Evolutionary conservation across 345 rosid species (phyloP), one percentile per base, ranked within the genome.

Genomic region (Salix koriyanagi): DNA sequence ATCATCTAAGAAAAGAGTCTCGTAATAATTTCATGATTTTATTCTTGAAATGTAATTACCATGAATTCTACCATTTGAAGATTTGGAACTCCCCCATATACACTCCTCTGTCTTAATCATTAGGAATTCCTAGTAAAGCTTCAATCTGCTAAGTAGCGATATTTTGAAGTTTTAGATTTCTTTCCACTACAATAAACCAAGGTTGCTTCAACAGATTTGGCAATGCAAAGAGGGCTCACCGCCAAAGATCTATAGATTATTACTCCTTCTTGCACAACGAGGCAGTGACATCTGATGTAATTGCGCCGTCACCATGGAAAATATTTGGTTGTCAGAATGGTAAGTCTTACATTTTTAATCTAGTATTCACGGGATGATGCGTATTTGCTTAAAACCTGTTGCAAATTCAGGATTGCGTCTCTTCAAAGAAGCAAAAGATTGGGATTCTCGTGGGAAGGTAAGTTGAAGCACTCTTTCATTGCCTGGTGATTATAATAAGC

Each of bases 241-340:
- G 84, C 37, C 87, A 84, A 75, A 76, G 73, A 82, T 86, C 92
- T 28, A 77, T 82, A 61, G 93, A 91, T 69, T 88, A 90, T 61
- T 78, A 66, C 81, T 83, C 92, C 69, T 67, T 88, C 12, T 50
- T 86, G 76, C 86, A 79, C 44, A 75, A 84, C 4, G 97, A 93
- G 56, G 85, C 86, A 32, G 78, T 80, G 82, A 86, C 89, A 48
- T 80, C 93, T 76, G 98, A 96, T 86, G 97, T 93, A 48, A 81
- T 92, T 72, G 94, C 92, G 52, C 96, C 99, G 65, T 96, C 98
- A 37, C 91, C 92, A 15, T 96, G 97, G 99, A 96, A 89, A 84
- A 92, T 96, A 28, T 93, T 96, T 71, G 99, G 99, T 68, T 93
- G 98, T 84, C 94, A 87, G 80, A 96, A 93, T 84, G 98, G 98